These are phyloP conservation scores for Paraurostyla sp. DNA, from an alignment of 73 alveolate species.

Conservation along the genomic window DNA sequence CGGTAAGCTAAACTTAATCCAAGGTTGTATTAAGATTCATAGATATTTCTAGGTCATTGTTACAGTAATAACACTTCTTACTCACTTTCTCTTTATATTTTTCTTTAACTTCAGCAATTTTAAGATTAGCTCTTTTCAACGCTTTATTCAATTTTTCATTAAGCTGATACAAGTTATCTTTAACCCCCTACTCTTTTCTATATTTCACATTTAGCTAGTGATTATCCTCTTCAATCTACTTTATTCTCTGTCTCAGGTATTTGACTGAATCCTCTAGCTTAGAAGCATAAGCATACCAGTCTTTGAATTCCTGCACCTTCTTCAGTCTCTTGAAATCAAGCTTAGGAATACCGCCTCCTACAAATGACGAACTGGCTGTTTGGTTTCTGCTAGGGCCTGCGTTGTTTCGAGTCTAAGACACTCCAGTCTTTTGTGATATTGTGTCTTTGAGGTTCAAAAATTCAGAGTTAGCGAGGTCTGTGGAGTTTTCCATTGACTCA, in stretches of 20 bases:
- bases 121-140: conserved; percentile 35
- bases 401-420: background rate
- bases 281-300: conserved; percentile 61
- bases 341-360: conserved; percentile 44
- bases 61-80: conserved; percentile 49
- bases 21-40: background rate
- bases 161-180: background rate
- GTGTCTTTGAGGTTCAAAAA: conserved; percentile 5
- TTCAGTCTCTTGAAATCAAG: conserved; percentile 40
- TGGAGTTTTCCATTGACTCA: conserved; percentile 15
- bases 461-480: background rate
- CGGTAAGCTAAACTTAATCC: background rate
- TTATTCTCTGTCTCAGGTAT: conserved; percentile 38
- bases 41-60: conserved; percentile 20
- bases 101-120: conserved; percentile 43
- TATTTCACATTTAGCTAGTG: background rate
- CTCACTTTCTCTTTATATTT: background rate
- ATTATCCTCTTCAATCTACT: conserved; percentile 56
- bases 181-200: conserved; percentile 18
- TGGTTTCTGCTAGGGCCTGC: conserved; percentile 23
- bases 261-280: conserved; percentile 64
- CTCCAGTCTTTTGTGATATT: background rate
- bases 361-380: conserved; percentile 27
- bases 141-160: conserved; percentile 56
- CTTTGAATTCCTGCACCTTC: conserved; percentile 60